Evolutionary conservation across 441 rosid species (phyloP), one percentile per base, ranked within the genome.

Genomic region (Gossypium laxum): DNA sequence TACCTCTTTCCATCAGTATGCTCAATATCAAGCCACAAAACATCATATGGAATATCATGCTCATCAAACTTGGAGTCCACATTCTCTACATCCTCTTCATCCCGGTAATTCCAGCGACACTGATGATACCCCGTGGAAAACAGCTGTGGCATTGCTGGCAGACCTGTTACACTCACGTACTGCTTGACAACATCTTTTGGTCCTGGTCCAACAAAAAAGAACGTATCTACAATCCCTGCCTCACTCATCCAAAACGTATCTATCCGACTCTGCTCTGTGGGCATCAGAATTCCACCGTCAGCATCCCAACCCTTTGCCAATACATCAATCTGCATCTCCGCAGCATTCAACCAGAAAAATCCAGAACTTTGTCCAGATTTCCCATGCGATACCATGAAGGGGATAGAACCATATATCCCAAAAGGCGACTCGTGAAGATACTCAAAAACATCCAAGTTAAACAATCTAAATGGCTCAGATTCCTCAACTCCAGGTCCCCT

Each of bases 251-350:
- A 95, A 11, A 91, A 67, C 0, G 99, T 91, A 73, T 95, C 98
- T 2, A 92, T 82, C 72, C 89, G 85, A 64, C 80, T 81, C 81
- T 83, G 86, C 17, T 78, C 77, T 0, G 95, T 84, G 57, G 89
- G 92, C 77, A 86, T 73, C 21, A 83, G 70, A 79, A 92, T 83
- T 38, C 86, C 84, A 51, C 85, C 82, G 65, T 87, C 98, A 0
- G 92, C 91, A 81, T 91, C 89, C 99, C 99, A 92, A 10, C 96
- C 98, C 38, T 80, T 83, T 0, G 83, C 95, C 72, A 95, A 73
- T 14, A 95, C 98, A 85, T 95, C 99, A 82, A 95, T 92, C 84
- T 95, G 98, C 99, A 95, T 95, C 78, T 95, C 99, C 0, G 99
- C 99, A 22, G 98, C 96, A 78, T 95, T 95, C 75, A 95, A 73